phyloP scores from a whole-genome alignment of 2,329 filamentous ascomycete genomes.

The Hypoxylon sp. region DNA sequence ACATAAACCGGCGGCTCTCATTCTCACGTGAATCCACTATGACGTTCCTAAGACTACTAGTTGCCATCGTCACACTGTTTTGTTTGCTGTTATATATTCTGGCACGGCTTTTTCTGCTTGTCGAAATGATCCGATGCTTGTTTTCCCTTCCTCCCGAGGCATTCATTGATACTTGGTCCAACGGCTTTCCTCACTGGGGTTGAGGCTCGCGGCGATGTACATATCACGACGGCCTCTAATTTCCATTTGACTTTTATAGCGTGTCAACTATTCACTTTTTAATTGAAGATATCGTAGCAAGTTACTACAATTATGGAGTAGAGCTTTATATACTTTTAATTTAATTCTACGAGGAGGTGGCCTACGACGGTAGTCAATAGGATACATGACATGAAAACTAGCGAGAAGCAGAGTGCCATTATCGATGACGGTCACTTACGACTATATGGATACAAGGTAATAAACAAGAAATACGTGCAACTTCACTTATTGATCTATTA shows the following conservation, averaged over 20 bases:
- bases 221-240: background rate
- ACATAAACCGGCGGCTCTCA: background rate
- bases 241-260: background rate
- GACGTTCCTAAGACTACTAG: background rate
- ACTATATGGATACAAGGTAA: background rate
- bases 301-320: background rate
- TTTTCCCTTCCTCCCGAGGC: constrained; percentile 7
- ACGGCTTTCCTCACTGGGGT: constrained; percentile 12
- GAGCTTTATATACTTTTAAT: background rate
- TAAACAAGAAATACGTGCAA: background rate
- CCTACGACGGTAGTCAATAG: background rate
- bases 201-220: background rate
- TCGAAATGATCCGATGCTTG: constrained; percentile 4
- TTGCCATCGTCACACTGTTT: background rate
- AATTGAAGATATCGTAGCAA: background rate
- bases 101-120: constrained; percentile 2
- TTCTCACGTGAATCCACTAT: background rate
- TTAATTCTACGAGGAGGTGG: background rate
- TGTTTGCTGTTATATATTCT: background rate
- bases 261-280: background rate
- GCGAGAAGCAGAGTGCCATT: no score
- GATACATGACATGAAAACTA: background rate
- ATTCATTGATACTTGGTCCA: constrained; percentile 1
- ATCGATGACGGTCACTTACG: background rate
- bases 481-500: background rate